Evolutionary conservation across 805 yeast genomes (phyloP), one percentile per base, ranked within the genome.

Genomic region (Lipomyces anomalus): DNA sequence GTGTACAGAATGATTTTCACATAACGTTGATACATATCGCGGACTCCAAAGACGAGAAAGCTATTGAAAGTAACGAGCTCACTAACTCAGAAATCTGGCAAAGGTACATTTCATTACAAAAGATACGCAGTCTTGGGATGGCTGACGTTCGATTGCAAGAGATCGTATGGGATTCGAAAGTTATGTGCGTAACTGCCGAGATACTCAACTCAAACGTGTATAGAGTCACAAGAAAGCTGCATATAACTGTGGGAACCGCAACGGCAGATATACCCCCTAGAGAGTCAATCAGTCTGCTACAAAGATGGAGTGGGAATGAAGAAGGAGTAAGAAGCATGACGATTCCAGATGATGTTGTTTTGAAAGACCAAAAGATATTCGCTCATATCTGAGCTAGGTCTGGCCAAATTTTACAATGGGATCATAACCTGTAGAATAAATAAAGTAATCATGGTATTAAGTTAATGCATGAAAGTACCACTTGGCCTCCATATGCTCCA

Each of bases 221-320:
- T 48, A 61, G 68, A 1, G 66, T 67, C 32, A 68, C 80, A 6
- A 66, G 80, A 38, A 78, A 90, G 17, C 61, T 83, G 3, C 97
- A 89, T 60, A 74, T 88, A 35, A 89, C 97, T 0, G 58, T 86
- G 11, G 95, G 89, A 0, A 75, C 85, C 0, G 58, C 66, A 1
- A 56, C 67, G 1, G 67, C 67, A 0, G 63, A 64, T 0, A 67
- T 74, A 2, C 67, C 63, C 42, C 79, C 92, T 0, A 60, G 67
- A 21, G 74, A 76, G 52, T 75, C 89, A 1, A 79, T 80, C 49
- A 52, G 35, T 2, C 55, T 71, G 53, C 47, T 71, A 9, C 51
- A 43, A 22, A 21, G 22, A 20, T 47, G 28, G 21, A 38, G 43
- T 24, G 18, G 26, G 16, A 16, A 18, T 23, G 9, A 26, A 3